Base-by-base conservation (phyloP, 2,329 filamentous ascomycete genomes). In the Myriosclerotinia scirpicola region DNA sequence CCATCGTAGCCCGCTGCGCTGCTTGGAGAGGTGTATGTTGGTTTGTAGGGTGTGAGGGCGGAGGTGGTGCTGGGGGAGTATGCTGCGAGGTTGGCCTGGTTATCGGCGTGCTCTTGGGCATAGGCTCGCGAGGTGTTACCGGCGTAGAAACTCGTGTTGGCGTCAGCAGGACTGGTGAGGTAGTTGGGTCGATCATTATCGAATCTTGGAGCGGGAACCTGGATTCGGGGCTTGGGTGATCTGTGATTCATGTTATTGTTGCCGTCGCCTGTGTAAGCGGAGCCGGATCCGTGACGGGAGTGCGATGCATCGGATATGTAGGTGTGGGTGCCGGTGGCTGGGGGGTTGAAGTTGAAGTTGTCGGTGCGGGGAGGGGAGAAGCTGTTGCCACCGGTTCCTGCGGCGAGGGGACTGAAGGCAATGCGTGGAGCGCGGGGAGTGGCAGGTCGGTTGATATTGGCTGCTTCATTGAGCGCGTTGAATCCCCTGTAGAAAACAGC, bases 1-100 rank as follows among this genome's bases (percentile, higher is more conserved):
- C n/a, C 54, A 2, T 11, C 2, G 6, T 42, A 40, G 14, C 9
- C 8, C 6, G 1, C 1, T 2, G 6, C 5, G 26, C 22, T 20
- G 4, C 20, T 3, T 6, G 14, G 5, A 6, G 20, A 1, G 9
- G 5, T 12, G 5, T 20, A 8, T 1, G 12, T 12, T 0, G 44
- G 3, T 1, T 38, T 9, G 14, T 48, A 9, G 12, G 20, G 6
- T 9, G 6, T 3, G 9, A 38, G n/a, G n/a, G n/a, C n/a, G n/a
- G n/a, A n/a, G n/a, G n/a, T n/a, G n/a, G n/a, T n/a, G n/a, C n/a
- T n/a, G n/a, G n/a, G n/a, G n/a, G n/a, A n/a, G n/a, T 20, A 8
- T 2, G 11, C 17, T 0, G 44, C 7, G 2, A 50, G n/a, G 14
- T 46, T 15, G 20, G 20, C 11, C 5, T 5, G 2, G 9, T 54